Evolutionary conservation across 225 moss, liverwort and hornwort genomes (phyloP), one percentile per base, ranked within the genome.

Genomic region (Marchantia paleacea): DNA sequence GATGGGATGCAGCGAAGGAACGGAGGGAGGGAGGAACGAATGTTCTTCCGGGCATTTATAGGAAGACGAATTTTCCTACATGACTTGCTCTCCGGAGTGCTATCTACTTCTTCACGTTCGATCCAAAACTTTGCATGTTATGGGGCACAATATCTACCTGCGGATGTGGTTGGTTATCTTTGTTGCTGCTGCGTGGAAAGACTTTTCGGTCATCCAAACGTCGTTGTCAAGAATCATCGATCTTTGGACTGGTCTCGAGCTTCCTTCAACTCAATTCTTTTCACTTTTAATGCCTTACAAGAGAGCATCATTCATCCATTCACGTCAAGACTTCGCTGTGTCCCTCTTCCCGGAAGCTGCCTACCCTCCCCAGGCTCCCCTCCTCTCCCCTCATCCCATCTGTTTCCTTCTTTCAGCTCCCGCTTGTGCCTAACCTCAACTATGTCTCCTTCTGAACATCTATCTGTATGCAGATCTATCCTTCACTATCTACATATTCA

Each of bases 191-290:
- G 12, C 18, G 39, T 9, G 28, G 22, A 72, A 1, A 72, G 39
- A 49, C 72, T 72, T 39, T n/a, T 72, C 72, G 72, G 47, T 72
- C 72, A 72, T 51, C 72, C 50, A 72, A 72, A 72, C 72, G 72
- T 72, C 72, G 51, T 51, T n/a, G 8, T n/a, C 14, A 8, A 50
- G 10, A 8, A 50, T 22, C 22, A 51, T 51, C 19, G 72, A 22
- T 72, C 48, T 15, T n/a, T 39, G 50, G 12, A 49, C 22, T 50
- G 31, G 2, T 69, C 16, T 10, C 39, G 7, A 25, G 7, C 24
- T 64, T 64, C 24, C 26, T 64, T 20, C 61, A 64, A 39, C 39
- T 19, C 39, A 31, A 31, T 69, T 47, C 69, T 67, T 69, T 69
- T 69, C 69, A 31, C 14, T 67, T 67, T 69, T 69, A 39, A 39